These are phyloP conservation scores for Podaxis sp. DNA, from an alignment of 768 basidiomycete genomes.

Conservation along the genomic window DNA sequence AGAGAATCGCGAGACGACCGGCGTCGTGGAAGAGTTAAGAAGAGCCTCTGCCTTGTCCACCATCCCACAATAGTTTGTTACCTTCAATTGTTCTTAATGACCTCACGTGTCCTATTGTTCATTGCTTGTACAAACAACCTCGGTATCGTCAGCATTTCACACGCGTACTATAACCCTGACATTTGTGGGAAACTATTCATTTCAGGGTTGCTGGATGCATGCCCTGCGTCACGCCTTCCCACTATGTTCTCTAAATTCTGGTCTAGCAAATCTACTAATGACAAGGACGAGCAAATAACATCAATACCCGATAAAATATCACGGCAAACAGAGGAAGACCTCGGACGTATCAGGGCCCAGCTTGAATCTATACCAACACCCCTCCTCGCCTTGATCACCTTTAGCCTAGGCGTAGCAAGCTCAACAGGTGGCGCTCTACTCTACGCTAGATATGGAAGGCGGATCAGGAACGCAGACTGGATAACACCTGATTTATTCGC, in stretches of 20 bases:
- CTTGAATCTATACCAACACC: slow-evolving; percentile 28
- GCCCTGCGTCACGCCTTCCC: not conserved
- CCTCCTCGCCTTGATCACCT: slow-evolving; percentile 31
- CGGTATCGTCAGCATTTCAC: not conserved
- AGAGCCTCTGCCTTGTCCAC: not conserved
- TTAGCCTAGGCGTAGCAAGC: slow-evolving; percentile 39
- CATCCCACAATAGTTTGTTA: not conserved
- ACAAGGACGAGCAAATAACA: not conserved
- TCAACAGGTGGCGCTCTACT: slow-evolving; percentile 32
- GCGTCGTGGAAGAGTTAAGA: slow-evolving; percentile 2
- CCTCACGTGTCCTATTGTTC: slow-evolving; percentile 5
- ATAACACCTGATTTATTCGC: slow-evolving; percentile 62
- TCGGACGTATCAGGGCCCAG: slow-evolving; percentile 15
- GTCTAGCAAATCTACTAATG: not conserved
- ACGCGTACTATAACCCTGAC: not conserved
- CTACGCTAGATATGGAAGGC: slow-evolving; percentile 50
- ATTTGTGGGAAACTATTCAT: not conserved
- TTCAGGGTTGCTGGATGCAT: no score
- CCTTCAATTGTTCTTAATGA: slow-evolving; percentile 3
- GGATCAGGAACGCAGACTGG: slow-evolving; percentile 67
- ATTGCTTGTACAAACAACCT: not conserved
- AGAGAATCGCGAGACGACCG: not conserved
- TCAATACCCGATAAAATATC: not conserved
- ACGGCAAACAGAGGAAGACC: not conserved
- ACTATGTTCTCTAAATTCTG: slow-evolving; percentile 12